phyloP scores from a whole-genome alignment of 192 early-diverging fungal genomes.

The Backusella macrospora region DNA sequence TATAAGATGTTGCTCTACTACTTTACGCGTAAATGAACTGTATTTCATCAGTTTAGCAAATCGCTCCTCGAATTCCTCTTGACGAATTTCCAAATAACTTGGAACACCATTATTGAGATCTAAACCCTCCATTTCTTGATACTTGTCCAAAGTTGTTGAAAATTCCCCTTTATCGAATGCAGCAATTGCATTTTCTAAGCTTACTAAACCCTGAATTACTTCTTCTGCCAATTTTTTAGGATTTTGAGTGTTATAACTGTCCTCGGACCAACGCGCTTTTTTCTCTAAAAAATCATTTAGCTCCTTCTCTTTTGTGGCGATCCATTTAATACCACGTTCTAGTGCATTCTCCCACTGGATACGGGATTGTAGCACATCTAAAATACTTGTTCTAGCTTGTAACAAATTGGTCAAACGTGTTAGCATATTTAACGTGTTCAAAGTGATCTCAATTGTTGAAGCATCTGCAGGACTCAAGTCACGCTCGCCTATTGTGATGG shows the following conservation, averaged over 20 bases:
- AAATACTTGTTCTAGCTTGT: conserved; percentile 24
- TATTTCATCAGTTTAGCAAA: conserved; percentile 39
- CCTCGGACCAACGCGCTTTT: conserved; percentile 29
- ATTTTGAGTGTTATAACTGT: neutral
- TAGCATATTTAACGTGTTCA: conserved; percentile 43
- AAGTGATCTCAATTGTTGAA: conserved; percentile 49
- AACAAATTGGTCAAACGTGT: conserved; percentile 41
- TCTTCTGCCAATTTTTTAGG: conserved; percentile 24
- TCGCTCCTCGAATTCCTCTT: conserved; percentile 39
- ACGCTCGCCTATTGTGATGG: conserved; percentile 30
- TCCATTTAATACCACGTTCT: conserved; percentile 25
- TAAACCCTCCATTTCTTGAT: conserved; percentile 46
- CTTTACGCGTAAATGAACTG: conserved; percentile 34
- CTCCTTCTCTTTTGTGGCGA: conserved; percentile 22
- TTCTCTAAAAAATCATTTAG: conserved; percentile 29
- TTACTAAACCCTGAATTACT: conserved; percentile 27
- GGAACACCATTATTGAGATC: conserved; percentile 27
- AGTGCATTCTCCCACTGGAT: conserved; percentile 46
- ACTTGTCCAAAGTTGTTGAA: conserved; percentile 25
- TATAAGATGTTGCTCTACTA: conserved; percentile 42
- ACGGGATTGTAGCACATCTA: conserved; percentile 34
- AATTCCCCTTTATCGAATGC: conserved; percentile 40
- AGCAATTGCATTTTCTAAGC: conserved; percentile 31
- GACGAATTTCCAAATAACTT: conserved; percentile 36
- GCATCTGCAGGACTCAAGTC: conserved; percentile 48